Evolutionary conservation across 768 basidiomycete genomes (phyloP).

Genomic region (Zangia roseola): DNA sequence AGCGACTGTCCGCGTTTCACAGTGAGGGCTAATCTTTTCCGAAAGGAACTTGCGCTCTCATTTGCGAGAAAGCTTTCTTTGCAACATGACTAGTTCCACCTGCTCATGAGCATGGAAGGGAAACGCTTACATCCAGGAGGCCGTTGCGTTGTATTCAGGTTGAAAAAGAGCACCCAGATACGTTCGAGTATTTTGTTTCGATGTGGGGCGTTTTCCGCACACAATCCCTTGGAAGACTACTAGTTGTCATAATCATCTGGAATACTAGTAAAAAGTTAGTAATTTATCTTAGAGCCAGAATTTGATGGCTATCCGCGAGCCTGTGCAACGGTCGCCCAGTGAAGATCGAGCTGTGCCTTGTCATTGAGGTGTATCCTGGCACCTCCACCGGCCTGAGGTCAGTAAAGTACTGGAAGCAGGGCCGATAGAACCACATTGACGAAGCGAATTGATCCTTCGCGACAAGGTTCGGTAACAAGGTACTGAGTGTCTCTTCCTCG

Average conservation of each 20-base stretch:
- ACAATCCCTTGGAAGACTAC: neutral
- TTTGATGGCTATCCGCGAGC: constrained; percentile 70
- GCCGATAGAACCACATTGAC: constrained; percentile 56
- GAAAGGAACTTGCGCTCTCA: constrained; percentile 25
- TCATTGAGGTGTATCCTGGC: constrained; percentile 79
- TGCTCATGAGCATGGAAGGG: neutral
- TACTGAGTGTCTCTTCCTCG: constrained; percentile 49
- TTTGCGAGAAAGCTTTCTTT: constrained; percentile 4
- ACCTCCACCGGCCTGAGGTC: constrained; percentile 57
- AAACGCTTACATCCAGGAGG: no score
- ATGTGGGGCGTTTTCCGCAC: constrained; percentile 7
- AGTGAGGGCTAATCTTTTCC: neutral
- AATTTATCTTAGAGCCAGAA: constrained; percentile 45
- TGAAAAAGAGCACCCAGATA: neutral
- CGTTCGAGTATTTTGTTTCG: neutral
- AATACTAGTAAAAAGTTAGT: neutral
- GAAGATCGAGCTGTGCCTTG: constrained; percentile 46
- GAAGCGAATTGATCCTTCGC: constrained; percentile 54
- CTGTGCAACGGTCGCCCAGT: constrained; percentile 59
- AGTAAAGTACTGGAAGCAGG: constrained; percentile 1
- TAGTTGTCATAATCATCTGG: neutral
- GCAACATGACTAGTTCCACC: neutral
- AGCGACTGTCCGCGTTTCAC: neutral
- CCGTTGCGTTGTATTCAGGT: neutral
- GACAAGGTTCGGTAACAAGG: constrained; percentile 60